Evolutionary conservation across 2,329 filamentous ascomycete species (phyloP).

Genomic region (Trichoderma atrobrunneum): DNA sequence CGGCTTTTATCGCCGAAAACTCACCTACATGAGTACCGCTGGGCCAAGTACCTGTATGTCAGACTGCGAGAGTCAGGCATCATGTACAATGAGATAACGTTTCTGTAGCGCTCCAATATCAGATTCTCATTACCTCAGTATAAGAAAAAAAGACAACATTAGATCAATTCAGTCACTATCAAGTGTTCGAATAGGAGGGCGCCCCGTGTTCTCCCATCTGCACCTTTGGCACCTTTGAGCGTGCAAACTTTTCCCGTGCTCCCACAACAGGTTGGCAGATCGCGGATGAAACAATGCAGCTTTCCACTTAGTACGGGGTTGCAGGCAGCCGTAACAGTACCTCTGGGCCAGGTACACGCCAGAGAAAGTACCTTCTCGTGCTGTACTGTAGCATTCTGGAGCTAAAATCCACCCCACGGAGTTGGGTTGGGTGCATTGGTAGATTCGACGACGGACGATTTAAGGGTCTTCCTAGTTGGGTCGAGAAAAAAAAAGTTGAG

Average conservation of each 20-base stretch:
- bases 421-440: background rate
- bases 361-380: background rate
- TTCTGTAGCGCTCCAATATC: background rate
- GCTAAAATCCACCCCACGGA: background rate
- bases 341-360: background rate
- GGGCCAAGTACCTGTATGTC: background rate
- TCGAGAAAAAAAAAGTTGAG: background rate
- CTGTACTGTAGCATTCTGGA: background rate
- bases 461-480: slow-evolving; percentile 1
- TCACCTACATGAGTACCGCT: background rate
- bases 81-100: background rate
- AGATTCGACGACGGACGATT: background rate
- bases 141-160: background rate
- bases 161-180: background rate
- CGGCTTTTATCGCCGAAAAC: background rate
- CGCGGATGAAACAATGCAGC: background rate
- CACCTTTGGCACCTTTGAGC: background rate
- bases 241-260: background rate
- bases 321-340: background rate
- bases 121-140: background rate
- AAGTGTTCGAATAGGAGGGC: background rate
- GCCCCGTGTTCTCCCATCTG: background rate
- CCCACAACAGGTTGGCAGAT: background rate
- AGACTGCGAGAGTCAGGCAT: background rate
- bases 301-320: background rate